Evolutionary conservation across 257 asterid species (phyloP).

Genomic region (Salvia hispanica): DNA sequence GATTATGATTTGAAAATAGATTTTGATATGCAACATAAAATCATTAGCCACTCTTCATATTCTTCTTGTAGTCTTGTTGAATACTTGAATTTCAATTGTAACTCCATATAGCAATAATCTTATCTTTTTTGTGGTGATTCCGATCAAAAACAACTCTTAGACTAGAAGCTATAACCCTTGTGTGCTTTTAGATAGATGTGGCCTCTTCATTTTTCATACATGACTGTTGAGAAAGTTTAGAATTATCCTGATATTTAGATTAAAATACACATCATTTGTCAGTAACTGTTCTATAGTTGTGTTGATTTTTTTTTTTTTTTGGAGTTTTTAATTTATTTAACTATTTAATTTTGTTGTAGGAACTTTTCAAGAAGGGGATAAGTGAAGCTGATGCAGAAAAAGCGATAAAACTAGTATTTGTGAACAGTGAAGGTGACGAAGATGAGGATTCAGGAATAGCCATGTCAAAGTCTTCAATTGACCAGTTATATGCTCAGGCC

Average conservation of each 20-base stretch:
- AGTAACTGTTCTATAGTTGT: not conserved
- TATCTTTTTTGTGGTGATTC: not conserved
- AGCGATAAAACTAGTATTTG: conserved; percentile 68
- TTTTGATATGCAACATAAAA: conserved; percentile 4
- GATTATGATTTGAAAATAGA: conserved; percentile 8
- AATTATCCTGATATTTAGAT: not conserved
- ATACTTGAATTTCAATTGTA: not conserved
- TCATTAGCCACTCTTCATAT: conserved; percentile 11
- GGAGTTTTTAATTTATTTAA: too few relatives aligned
- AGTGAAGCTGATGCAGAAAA: conserved; percentile 57
- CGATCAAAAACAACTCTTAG: not conserved
- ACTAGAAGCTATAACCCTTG: not conserved
- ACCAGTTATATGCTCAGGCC: conserved; percentile 63
- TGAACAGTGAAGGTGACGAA: conserved; percentile 40
- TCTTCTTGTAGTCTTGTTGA: not conserved
- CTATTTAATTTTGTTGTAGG: conserved; percentile 40
- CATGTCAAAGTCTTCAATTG: conserved; percentile 68
- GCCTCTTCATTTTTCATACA: not conserved
- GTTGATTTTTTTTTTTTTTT: not conserved
- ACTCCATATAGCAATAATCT: not conserved
- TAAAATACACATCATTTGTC: not conserved
- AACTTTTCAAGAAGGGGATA: conserved; percentile 65
- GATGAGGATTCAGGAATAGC: conserved; percentile 53
- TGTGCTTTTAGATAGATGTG: not conserved
- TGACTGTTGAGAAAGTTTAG: conserved; percentile 4